Evolutionary conservation across 2,329 filamentous ascomycete genomes (phyloP), one percentile per base, ranked within the genome.

Genomic region (Fusarium tanahbumbuense): DNA sequence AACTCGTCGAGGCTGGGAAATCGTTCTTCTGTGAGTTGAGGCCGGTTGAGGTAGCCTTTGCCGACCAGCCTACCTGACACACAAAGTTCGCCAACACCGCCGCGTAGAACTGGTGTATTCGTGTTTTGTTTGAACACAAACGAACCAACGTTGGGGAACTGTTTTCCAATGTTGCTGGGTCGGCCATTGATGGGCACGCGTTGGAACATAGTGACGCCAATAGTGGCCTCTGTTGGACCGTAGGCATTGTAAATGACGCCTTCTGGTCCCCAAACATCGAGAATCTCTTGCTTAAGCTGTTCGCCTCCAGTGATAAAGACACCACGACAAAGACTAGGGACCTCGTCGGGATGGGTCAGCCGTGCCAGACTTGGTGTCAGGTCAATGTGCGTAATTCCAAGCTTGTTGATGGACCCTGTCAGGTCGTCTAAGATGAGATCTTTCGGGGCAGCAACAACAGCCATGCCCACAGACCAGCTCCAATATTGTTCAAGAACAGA

Each of bases 281-380:
- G 83, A 49, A 97, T 97, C 68, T 97, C 94, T 75, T 96, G 93
- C 73, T 93, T 94, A 20, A 98, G 82, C 54, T 92, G 89, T 77
- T 98, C 94, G 4, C 94, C 94, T 10, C 95, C 94, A 0, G 94
- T 97, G 70, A 98, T 97, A 77, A 98, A 98, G 0, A 97, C 92
- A 5, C 95, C 94, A 48, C 86, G 87, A 70, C 91, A 93, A 2
- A 98, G 83, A 28, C 86, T 91, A 3, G 94, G 94, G 0, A 95
- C 92, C 45, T 97, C 92, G 32, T 92, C 86, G 0, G 94, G 95
- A 62, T 91, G 89, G 2, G 96, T 81, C 12, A 97, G 83, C 8
- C 92, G 87, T 4, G 94, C 94, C 18, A 98, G 83, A 77, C 93
- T 97, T 0, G 94, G 95, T 0, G 94, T 98, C 5, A 98, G 83